Evolutionary conservation across 805 yeast genomes (phyloP), one percentile per base, ranked within the genome.

Genomic region (Saturnispora quitensis): DNA sequence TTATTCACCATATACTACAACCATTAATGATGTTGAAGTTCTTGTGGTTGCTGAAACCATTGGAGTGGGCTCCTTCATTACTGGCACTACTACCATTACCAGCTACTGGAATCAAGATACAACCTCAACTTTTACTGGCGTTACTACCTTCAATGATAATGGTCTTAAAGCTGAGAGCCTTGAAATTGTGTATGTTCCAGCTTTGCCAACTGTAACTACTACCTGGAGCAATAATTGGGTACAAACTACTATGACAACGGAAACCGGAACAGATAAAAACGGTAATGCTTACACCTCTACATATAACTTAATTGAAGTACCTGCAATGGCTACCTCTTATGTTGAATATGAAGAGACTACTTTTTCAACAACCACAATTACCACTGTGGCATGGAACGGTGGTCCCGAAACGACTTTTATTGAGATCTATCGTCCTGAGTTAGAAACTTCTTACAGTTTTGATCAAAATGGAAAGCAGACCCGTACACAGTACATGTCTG

Each of bases 1-100:
- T 48, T 31, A 28, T 5, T 17, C 50, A n/a, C 47, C 54, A 13
- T 24, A 40, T 9, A 38, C 48, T 7, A 45, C 42, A 7, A 50
- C 45, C 13, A 33, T 34, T 8, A 28, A 35, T 18, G 25, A 34
- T 17, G 47, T 25, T 34, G 22, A 24, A 10, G 36, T 28, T 4
- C 22, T 40, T 18, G 27, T 43, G 4, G 38, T 49, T 17, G 48
- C 40, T 28, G 55, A 45, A 34, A 38, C 28, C 2, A 46, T 49
- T 46, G 52, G 55, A 40, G 43, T 48, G 31, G 47, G 45, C 28
- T 20, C 35, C 34, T 36, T 18, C 8, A 4, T 33, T 13, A 13
- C 46, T 25, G 18, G 31, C 8, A 38, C 43, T 22, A 6, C 40
- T 3, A 40, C 47, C 3, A 9, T 13, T 7, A 49, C 50, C 4